Evolutionary conservation across 1,139 yeast genomes (phyloP).

Genomic region (Hemisphaericaspora xylanilytica): DNA sequence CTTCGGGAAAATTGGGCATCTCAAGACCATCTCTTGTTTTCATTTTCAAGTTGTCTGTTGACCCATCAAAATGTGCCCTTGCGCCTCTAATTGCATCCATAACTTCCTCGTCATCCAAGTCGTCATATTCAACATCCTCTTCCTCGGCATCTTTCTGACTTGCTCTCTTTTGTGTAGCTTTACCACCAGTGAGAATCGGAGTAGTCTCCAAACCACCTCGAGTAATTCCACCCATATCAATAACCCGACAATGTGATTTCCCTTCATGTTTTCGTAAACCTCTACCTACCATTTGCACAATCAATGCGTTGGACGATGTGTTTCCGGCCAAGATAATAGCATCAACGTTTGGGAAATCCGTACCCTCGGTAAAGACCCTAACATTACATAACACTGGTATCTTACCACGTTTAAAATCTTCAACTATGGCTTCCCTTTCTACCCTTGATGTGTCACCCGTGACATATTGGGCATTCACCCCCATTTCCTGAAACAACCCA

Average conservation of each 20-base stretch:
- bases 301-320: conserved; percentile 66
- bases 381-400: conserved; percentile 82
- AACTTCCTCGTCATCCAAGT: conserved; percentile 15
- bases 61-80: conserved; percentile 14
- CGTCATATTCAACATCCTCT: conserved; percentile 16
- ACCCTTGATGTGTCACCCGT: conserved; percentile 60
- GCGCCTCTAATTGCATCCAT: conserved; percentile 16
- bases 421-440: conserved; percentile 53
- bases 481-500: conserved; percentile 52
- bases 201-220: conserved; percentile 58
- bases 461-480: conserved; percentile 71
- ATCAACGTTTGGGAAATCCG: conserved; percentile 90
- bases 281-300: conserved; percentile 90
- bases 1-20: conserved; percentile 19
- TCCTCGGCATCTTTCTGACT: conserved; percentile 21
- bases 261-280: conserved; percentile 67
- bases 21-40: conserved; percentile 34
- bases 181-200: conserved; percentile 54
- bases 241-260: conserved; percentile 67
- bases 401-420: conserved; percentile 59
- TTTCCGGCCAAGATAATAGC: conserved; percentile 79
- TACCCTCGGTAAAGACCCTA: conserved; percentile 91
- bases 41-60: conserved; percentile 17
- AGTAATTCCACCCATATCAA: conserved; percentile 71
- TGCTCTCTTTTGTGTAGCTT: conserved; percentile 29